Percentiles rank a stretch among this genome's conserved stretches.
Conservation (phyloP, 768 basidiomycete species). For the Rhizopogon roseolus region DNA sequence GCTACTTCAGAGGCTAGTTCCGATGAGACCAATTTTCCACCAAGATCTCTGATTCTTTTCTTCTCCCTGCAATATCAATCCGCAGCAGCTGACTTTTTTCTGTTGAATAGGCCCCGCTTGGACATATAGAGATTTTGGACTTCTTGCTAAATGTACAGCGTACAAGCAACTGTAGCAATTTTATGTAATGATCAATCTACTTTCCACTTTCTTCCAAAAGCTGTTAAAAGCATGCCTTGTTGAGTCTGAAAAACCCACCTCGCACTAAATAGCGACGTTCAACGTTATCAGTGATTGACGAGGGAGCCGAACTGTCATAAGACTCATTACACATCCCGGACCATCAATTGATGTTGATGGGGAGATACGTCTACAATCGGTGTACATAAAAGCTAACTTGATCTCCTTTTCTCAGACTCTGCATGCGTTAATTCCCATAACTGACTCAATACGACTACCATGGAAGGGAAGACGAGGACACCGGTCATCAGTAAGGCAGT, state of each 20-base stretch:
- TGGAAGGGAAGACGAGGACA: conserved; percentile 26
- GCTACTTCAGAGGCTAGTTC: conserved; percentile 59
- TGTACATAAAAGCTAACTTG: background rate
- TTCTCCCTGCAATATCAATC: too few relatives aligned
- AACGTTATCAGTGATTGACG: too few relatives aligned
- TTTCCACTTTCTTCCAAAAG: background rate
- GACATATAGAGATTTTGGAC: too few relatives aligned
- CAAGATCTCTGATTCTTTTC: conserved; percentile 60
- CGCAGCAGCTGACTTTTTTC: background rate
- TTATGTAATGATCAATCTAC: background rate
- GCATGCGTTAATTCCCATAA: too few relatives aligned
- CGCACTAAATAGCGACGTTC: too few relatives aligned
- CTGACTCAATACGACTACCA: background rate
- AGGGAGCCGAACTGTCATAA: too few relatives aligned
- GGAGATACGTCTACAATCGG: too few relatives aligned
- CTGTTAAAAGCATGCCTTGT: too few relatives aligned
- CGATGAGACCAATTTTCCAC: conserved; percentile 64
- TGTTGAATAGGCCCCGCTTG: background rate
- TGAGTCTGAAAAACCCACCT: too few relatives aligned
- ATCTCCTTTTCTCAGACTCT: too few relatives aligned
- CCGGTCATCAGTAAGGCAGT: conserved; percentile 63
- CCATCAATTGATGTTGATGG: too few relatives aligned
- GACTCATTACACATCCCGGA: too few relatives aligned
- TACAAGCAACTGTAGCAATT: background rate
- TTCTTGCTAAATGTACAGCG: background rate